Evolutionary conservation across 148 eudicot species (phyloP), one percentile per base, ranked within the genome.

Genomic region (Silene latifolia): DNA sequence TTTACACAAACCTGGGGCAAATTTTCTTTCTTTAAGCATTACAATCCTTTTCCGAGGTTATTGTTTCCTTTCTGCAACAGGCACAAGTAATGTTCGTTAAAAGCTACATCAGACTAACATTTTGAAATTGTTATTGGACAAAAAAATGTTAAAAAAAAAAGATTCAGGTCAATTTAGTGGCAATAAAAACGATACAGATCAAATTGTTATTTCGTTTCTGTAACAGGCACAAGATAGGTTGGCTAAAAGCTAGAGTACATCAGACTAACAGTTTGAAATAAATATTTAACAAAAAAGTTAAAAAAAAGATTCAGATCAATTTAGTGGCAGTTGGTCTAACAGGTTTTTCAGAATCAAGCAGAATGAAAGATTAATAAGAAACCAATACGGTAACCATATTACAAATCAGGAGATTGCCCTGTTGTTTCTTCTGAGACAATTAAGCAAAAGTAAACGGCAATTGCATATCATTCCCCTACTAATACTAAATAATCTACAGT

Each of bases 1-100:
- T 59, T n/a, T 71, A 58, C 27, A 39, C 47, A 58, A 63, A 74
- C 76, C 76, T 63, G 67, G 46, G 39, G 35, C 35, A 32, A 32
- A 32, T 21, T 23, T 15, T 27, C 46, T 53, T 24, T 70, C 46
- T 25, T 51, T 25, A 51, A 51, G 61, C 73, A 53, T 14, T 24
- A 70, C 42, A 25, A 70, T 25, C 44, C 21, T 70, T 21, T 47
- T 21, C 73, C n/a, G 11, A 27, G 0, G 39, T 7, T 15, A 59
- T 6, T 70, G 73, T 25, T 27, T 70, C 73, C 2, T 24, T 25
- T 5, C 73, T 70, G 73, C 58, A 70, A 69, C 6, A 24, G 21
- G 4, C 44, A 70, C 44, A 53, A 51, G 24, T 2, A 69, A 24
- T 20, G 61, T 25, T 11, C 32, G 44, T 69, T 48, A 69, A 12